Conservation (phyloP, 176 grass and related monocot genomes). For the Hsuehochloa calcarea region DNA sequence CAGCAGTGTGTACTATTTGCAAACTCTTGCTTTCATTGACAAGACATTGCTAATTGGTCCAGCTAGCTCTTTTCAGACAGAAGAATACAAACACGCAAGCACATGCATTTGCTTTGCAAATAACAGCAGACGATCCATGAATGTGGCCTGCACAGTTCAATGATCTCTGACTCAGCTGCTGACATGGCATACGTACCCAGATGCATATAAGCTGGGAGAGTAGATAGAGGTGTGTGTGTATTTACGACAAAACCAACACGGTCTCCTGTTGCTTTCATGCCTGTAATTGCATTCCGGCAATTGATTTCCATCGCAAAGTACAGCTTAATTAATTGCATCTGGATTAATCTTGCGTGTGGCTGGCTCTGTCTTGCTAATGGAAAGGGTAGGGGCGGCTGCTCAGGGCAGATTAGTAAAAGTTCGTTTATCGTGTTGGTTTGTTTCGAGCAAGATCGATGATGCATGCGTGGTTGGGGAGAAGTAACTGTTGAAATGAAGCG, state of each 20-base stretch:
- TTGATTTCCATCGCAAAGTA: not conserved
- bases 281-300: not conserved
- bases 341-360: conserved; percentile 12
- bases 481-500: conserved; percentile 19
- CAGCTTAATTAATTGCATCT: not conserved
- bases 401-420: not conserved
- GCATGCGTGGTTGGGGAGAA: not conserved
- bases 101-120: conserved; percentile 27
- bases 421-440: not conserved
- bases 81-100: not conserved
- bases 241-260: not conserved
- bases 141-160: not conserved
- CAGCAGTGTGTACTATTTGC: not conserved
- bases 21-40: not conserved
- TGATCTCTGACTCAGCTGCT: conserved; percentile 12
- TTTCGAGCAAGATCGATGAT: not conserved
- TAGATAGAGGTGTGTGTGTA: not conserved
- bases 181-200: not conserved
- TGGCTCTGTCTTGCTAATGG: not conserved
- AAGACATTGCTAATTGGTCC: not conserved
- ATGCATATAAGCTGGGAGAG: not conserved
- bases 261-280: conserved; percentile 24
- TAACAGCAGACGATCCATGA: conserved; percentile 1
- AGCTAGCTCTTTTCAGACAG: not conserved
- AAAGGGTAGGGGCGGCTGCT: not conserved